Evolutionary conservation across 805 yeast species (phyloP).

Genomic region (Candida nonsorbophila): DNA sequence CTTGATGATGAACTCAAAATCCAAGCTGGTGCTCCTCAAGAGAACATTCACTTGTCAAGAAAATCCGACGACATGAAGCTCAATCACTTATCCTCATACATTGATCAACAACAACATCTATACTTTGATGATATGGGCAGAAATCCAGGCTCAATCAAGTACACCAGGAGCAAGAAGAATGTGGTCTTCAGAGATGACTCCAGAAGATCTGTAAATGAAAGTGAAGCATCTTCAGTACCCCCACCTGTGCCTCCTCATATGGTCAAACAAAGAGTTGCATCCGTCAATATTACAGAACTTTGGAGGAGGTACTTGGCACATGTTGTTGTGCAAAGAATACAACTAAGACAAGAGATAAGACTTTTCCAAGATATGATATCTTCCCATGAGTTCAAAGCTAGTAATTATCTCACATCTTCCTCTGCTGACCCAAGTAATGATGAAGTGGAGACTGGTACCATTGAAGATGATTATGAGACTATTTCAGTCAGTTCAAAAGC

Average conservation of each 20-base stretch:
- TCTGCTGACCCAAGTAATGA: background rate
- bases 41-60: constrained; percentile 9
- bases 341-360: constrained; percentile 35
- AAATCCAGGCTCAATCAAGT: constrained; percentile 6
- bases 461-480: constrained; percentile 4
- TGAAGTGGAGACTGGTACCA: background rate
- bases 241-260: constrained; percentile 26
- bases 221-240: constrained; percentile 7
- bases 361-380: constrained; percentile 22
- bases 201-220: constrained; percentile 5
- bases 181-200: constrained; percentile 24
- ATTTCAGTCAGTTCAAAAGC: constrained; percentile 4
- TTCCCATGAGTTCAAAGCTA: constrained; percentile 6
- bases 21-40: constrained; percentile 20
- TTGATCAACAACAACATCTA: constrained; percentile 18
- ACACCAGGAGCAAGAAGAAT: constrained; percentile 5
- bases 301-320: constrained; percentile 32
- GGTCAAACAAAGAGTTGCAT: constrained; percentile 3
- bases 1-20: constrained; percentile 18
- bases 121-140: constrained; percentile 6
- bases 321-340: constrained; percentile 33
- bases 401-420: constrained; percentile 1
- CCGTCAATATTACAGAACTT: constrained; percentile 9
- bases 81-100: constrained; percentile 20
- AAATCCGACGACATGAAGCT: constrained; percentile 5